Conservation (phyloP, 163 green algal genomes). For the Picocystis sp. region DNA sequence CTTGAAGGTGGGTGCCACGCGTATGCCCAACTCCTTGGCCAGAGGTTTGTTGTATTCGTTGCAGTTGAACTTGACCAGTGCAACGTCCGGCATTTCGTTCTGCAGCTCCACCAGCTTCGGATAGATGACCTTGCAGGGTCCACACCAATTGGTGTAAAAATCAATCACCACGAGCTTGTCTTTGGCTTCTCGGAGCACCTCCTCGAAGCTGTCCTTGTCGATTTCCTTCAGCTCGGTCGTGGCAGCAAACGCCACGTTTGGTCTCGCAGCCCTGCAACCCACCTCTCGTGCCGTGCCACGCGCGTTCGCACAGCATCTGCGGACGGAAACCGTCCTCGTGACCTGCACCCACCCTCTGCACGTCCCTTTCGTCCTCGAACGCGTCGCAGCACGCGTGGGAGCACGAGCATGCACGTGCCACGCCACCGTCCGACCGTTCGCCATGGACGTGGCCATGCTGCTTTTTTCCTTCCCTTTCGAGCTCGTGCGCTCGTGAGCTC, state of each 20-base stretch:
- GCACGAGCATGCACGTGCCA: too few species aligned
- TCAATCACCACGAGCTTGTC: constrained; percentile 45
- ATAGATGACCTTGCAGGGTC: constrained; percentile 67
- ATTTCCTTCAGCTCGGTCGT: constrained; percentile 4
- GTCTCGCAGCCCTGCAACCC: too few species aligned
- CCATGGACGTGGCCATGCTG: too few species aligned
- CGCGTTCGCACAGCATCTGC: too few species aligned
- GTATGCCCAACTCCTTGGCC: constrained; percentile 29
- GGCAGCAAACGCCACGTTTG: constrained; percentile 10
- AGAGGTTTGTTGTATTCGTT: constrained; percentile 65
- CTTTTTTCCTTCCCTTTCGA: too few species aligned
- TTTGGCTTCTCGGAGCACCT: constrained; percentile 1
- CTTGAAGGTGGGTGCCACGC: constrained; percentile 62
- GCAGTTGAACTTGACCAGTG: constrained; percentile 57
- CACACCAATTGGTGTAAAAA: constrained; percentile 47
- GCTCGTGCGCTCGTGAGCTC: too few species aligned
- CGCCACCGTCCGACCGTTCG: too few species aligned
- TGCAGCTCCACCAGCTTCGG: constrained; percentile 17
- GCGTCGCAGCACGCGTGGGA: too few species aligned
- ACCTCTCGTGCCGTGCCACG: too few species aligned
- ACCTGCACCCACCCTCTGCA: too few species aligned
- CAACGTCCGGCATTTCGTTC: constrained; percentile 4
- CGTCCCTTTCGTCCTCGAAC: too few species aligned
- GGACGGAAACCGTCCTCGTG: too few species aligned
- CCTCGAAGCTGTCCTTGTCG: constrained; percentile 4